phyloP scores from a whole-genome alignment of 2,329 filamentous ascomycete genomes.

The Hypoxylon sp. region DNA sequence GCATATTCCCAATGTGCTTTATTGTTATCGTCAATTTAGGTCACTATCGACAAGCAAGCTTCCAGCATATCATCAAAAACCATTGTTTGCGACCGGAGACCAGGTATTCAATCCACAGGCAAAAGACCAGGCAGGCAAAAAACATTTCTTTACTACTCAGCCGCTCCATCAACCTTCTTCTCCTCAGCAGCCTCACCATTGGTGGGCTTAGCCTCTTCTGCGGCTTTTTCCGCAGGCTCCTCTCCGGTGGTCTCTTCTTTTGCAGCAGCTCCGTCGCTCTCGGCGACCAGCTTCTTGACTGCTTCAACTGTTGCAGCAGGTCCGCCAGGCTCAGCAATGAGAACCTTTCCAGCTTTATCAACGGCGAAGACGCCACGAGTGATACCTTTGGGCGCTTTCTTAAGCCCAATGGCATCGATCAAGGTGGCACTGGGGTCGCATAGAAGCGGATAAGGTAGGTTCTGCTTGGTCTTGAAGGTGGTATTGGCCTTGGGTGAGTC shows the following conservation, averaged over 20 bases:
- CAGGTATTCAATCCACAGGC: constrained; percentile 19
- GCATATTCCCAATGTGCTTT: constrained; percentile 18
- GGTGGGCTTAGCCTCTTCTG: constrained; percentile 48
- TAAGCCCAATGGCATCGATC: constrained; percentile 89
- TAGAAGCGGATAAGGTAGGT: constrained; percentile 87
- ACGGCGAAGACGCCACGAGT: constrained; percentile 90
- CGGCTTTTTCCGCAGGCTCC: constrained; percentile 45
- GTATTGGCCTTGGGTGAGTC: constrained; percentile 94
- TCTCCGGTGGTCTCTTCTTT: constrained; percentile 47
- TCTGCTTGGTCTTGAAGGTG: constrained; percentile 92
- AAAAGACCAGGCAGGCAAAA: constrained; percentile 15
- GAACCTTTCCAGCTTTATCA: constrained; percentile 84
- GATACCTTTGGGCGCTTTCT: constrained; percentile 86
- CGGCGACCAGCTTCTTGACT: constrained; percentile 78
- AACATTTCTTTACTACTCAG: constrained; percentile 34
- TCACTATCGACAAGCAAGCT: constrained; percentile 32
- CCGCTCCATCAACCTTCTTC: constrained; percentile 61
- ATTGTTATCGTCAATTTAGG: constrained; percentile 33
- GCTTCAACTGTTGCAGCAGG: constrained; percentile 83
- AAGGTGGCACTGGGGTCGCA: constrained; percentile 83
- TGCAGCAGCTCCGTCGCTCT: constrained; percentile 50
- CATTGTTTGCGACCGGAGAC: constrained; percentile 27
- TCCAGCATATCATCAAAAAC: constrained; percentile 32
- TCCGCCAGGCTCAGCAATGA: constrained; percentile 80
- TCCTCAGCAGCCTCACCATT: constrained; percentile 55